Evolutionary conservation across 179 eudicot genomes (phyloP).

Genomic region (Gypsophila paniculata): DNA sequence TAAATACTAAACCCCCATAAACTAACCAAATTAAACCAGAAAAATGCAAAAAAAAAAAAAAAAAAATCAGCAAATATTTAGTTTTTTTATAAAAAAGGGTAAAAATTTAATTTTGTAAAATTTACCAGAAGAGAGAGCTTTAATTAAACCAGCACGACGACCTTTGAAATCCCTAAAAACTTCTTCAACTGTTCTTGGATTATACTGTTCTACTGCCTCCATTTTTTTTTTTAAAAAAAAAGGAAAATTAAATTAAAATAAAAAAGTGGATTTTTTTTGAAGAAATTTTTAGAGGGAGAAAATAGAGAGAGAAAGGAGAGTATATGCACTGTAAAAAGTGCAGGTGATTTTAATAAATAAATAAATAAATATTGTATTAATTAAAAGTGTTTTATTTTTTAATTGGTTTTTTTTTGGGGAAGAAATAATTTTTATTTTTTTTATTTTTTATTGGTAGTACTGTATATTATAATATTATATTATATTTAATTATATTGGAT

Average conservation of each 20-base stretch:
- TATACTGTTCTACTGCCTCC: constrained; percentile 49
- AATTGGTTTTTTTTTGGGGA: too few species aligned
- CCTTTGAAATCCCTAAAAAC: constrained; percentile 79
- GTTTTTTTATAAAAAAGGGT: too few species aligned
- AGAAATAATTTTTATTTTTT: neutral
- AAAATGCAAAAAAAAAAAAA: neutral
- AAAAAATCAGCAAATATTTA: neutral
- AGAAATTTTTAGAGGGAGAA: neutral
- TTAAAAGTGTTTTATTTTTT: neutral
- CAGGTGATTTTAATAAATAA: neutral
- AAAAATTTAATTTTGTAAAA: constrained; percentile 1
- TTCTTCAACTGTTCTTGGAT: constrained; percentile 76
- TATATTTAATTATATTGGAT: constrained; percentile 32
- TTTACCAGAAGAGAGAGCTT: constrained; percentile 54
- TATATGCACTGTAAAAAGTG: neutral
- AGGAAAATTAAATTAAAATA: neutral
- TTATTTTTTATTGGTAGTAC: neutral
- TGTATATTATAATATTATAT: too few species aligned
- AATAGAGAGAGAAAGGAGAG: constrained; percentile 2
- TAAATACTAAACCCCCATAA: neutral
- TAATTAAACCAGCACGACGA: constrained; percentile 61
- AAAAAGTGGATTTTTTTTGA: neutral
- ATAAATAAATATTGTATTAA: too few species aligned
- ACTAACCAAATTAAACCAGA: neutral
- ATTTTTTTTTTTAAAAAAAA: constrained; percentile 1